phyloP scores from a whole-genome alignment of 192 early-diverging fungal genomes.

The Backusella morwellensis region DNA sequence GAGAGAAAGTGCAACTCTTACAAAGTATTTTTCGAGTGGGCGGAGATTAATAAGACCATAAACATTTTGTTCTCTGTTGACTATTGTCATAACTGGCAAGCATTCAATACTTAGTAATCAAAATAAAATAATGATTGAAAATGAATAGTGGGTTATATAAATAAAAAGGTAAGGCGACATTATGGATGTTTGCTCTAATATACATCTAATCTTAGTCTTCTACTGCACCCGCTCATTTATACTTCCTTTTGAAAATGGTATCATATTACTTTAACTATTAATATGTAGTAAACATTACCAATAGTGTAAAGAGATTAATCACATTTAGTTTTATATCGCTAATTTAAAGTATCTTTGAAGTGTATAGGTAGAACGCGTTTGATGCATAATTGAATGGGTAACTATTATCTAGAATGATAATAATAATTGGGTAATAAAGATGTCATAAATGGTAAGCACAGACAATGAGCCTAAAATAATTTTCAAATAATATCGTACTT shows the following conservation, averaged over 20 bases:
- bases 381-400: not conserved
- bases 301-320: not conserved
- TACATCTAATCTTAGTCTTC: not conserved
- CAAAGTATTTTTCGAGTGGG: not conserved
- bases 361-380: not conserved
- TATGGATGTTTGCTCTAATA: not conserved
- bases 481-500: not conserved
- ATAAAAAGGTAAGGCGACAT: not conserved
- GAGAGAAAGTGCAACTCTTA: not conserved
- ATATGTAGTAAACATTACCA: not conserved
- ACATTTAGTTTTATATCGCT: not conserved
- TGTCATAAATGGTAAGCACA: not conserved
- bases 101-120: not conserved
- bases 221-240: not conserved
- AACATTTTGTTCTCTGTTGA: not conserved
- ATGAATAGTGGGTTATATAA: not conserved
- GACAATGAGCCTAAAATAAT: not conserved
- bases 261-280: not conserved
- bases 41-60: not conserved
- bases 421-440: not conserved
- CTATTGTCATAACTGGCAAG: not conserved
- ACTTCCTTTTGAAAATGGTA: not conserved
- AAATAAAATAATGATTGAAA: not conserved
- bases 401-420: not conserved
- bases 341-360: not conserved